Evolutionary conservation across 805 yeast genomes (phyloP).

Genomic region (Saccharomycopsis fibuligera): DNA sequence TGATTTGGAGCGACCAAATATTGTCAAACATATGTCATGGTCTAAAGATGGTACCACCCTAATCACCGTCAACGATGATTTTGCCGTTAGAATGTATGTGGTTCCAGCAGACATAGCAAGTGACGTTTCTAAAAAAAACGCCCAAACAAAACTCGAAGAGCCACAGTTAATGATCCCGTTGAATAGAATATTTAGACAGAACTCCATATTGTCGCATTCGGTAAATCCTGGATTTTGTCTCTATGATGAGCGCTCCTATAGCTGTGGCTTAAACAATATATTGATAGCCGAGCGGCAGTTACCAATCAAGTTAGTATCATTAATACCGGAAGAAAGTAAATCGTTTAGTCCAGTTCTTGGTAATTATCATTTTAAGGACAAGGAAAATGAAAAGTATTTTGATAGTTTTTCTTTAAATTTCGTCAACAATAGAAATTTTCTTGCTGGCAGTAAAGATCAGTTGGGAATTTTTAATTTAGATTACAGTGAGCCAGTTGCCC

Average conservation of each 20-base stretch:
- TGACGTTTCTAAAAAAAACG: slow-evolving; percentile 19
- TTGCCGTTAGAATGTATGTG: slow-evolving; percentile 33
- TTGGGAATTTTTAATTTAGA: slow-evolving; percentile 29
- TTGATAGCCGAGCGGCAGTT: slow-evolving; percentile 29
- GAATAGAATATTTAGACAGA: slow-evolving; percentile 28
- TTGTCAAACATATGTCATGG: slow-evolving; percentile 29
- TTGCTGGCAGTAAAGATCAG: slow-evolving; percentile 30
- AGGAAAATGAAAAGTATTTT: slow-evolving; percentile 30
- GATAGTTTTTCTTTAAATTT: slow-evolving; percentile 29
- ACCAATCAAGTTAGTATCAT: slow-evolving; percentile 31
- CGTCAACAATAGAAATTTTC: slow-evolving; percentile 23
- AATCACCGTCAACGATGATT: slow-evolving; percentile 33
- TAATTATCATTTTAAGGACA: slow-evolving; percentile 29
- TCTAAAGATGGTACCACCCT: slow-evolving; percentile 35
- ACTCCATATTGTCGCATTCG: slow-evolving; percentile 29
- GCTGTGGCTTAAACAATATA: slow-evolving; percentile 24
- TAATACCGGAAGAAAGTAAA: slow-evolving; percentile 18
- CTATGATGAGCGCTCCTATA: slow-evolving; percentile 23
- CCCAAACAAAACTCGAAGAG: neutral
- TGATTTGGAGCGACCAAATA: neutral
- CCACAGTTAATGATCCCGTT: slow-evolving; percentile 28
- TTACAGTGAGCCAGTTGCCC: slow-evolving; percentile 24
- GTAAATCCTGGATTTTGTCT: slow-evolving; percentile 32
- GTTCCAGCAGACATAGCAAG: slow-evolving; percentile 24
- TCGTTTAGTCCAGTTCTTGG: slow-evolving; percentile 16